Percentiles rank a stretch among this genome's conserved stretches.
Evolutionary conservation across 2,329 filamentous ascomycete species (phyloP).

Genomic region (Apiospora marii): DNA sequence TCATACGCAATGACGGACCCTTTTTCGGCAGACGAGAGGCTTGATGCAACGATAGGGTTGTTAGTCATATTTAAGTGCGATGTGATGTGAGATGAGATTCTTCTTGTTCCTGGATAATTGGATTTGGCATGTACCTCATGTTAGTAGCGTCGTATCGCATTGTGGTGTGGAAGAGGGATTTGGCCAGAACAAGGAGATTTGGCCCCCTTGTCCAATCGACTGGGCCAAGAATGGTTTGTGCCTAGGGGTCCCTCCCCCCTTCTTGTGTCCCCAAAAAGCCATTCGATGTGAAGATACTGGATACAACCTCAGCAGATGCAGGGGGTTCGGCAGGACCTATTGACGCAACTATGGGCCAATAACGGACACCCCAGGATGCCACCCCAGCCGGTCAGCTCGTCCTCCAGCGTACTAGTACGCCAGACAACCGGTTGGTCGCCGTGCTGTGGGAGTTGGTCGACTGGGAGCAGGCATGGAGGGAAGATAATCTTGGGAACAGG

Average conservation of each 20-base stretch:
- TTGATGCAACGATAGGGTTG: conserved; percentile 19
- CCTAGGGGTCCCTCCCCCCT: conserved; percentile 3
- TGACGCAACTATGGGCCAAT: conserved; percentile 21
- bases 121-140: conserved; percentile 18
- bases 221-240: conserved; percentile 17
- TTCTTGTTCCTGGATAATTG: conserved; percentile 20
- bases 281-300: conserved; percentile 16
- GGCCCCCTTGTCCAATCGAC: conserved; percentile 21
- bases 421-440: conserved; percentile 7
- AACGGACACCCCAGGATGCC: conserved; percentile 18
- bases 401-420: conserved; percentile 9
- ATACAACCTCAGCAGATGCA: conserved; percentile 17
- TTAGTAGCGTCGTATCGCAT: conserved; percentile 17
- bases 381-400: conserved; percentile 2
- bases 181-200: conserved; percentile 14
- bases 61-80: conserved; percentile 3
- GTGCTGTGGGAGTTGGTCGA: neutral
- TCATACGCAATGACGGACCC: conserved; percentile 12
- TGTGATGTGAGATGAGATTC: conserved; percentile 19
- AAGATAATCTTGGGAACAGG: conserved; percentile 4
- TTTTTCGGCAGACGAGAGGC: conserved; percentile 2
- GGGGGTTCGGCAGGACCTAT: conserved; percentile 20
- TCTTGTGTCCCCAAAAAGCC: conserved; percentile 3
- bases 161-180: conserved; percentile 1
- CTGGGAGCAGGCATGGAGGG: conserved; percentile 5